Conservation (phyloP, 2,329 filamentous ascomycete species). For the Paraphoma sp. region DNA sequence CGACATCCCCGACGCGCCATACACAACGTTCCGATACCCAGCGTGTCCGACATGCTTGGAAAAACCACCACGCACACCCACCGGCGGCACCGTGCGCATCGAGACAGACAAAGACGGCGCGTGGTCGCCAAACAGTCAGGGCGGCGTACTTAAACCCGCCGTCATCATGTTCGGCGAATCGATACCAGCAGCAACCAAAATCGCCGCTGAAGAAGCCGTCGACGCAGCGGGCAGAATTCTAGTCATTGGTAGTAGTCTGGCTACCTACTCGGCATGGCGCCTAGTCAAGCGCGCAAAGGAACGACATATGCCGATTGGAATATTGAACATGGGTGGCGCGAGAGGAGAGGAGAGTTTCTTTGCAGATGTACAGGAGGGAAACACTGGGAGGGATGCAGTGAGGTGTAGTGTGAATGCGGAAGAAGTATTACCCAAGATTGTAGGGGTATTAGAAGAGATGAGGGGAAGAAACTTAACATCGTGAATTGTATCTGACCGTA, state of each 20-base stretch:
- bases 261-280: conserved; percentile 94
- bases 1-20: conserved; percentile 84
- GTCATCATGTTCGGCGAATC: conserved; percentile 98
- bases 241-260: conserved; percentile 86
- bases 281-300: conserved; percentile 84
- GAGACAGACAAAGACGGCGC: conserved; percentile 81
- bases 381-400: conserved; percentile 47
- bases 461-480: not conserved
- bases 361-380: conserved; percentile 57
- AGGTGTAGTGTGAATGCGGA: conserved; percentile 51
- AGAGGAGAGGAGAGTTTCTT: conserved; percentile 80
- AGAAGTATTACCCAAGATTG: conserved; percentile 41
- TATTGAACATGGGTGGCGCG: conserved; percentile 87
- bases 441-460: conserved; percentile 30
- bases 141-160: conserved; percentile 87
- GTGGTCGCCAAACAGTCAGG: conserved; percentile 61
- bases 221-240: conserved; percentile 75
- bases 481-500: no score
- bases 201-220: conserved; percentile 78
- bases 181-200: conserved; percentile 73
- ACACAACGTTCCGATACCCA: conserved; percentile 89
- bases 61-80: conserved; percentile 66
- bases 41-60: conserved; percentile 81
- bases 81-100: conserved; percentile 59
- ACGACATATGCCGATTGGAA: conserved; percentile 81